Percentiles rank a stretch among this genome's conserved stretches.
Evolutionary conservation across 805 yeast genomes (phyloP).

Genomic region (Pichia rugopelliculosa): DNA sequence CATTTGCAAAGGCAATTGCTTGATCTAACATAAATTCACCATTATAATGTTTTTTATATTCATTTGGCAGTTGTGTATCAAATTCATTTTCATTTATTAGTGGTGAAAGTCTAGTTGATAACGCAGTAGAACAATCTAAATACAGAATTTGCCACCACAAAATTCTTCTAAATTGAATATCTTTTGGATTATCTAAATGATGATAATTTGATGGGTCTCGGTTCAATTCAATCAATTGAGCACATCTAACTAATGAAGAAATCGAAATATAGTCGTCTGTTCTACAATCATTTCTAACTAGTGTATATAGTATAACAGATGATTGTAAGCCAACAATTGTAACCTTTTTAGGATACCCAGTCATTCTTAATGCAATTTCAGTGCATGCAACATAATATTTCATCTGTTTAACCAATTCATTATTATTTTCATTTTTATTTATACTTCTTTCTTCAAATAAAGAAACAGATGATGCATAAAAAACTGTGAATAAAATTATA

Average conservation of each 20-base stretch:
- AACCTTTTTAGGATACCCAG: slow-evolving; percentile 43
- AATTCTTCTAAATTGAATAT: slow-evolving; percentile 43
- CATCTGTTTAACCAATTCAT: slow-evolving; percentile 35
- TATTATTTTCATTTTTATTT: slow-evolving; percentile 17
- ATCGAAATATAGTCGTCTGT: slow-evolving; percentile 46
- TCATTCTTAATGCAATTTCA: slow-evolving; percentile 42
- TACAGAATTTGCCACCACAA: slow-evolving; percentile 62
- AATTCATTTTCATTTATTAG: slow-evolving; percentile 45
- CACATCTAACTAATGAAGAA: slow-evolving; percentile 48
- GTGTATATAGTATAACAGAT: slow-evolving; percentile 38
- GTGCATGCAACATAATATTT: slow-evolving; percentile 41
- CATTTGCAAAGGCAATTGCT: slow-evolving; percentile 43
- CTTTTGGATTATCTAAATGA: slow-evolving; percentile 38
- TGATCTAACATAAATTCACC: slow-evolving; percentile 34
- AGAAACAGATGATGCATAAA: slow-evolving; percentile 53
- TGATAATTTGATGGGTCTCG: slow-evolving; percentile 50
- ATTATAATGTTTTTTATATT: slow-evolving; percentile 18
- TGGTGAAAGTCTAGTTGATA: slow-evolving; percentile 49
- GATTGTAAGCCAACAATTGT: slow-evolving; percentile 32
- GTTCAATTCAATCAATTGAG: slow-evolving; percentile 48
- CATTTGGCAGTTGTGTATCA: slow-evolving; percentile 51
- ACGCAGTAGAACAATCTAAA: slow-evolving; percentile 48
- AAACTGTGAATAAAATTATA: slow-evolving; percentile 42
- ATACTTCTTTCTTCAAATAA: slow-evolving; percentile 53
- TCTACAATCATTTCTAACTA: slow-evolving; percentile 48